phyloP scores from a whole-genome alignment of 495 filamentous ascomycete species.

The Daldinia concentrica region DNA sequence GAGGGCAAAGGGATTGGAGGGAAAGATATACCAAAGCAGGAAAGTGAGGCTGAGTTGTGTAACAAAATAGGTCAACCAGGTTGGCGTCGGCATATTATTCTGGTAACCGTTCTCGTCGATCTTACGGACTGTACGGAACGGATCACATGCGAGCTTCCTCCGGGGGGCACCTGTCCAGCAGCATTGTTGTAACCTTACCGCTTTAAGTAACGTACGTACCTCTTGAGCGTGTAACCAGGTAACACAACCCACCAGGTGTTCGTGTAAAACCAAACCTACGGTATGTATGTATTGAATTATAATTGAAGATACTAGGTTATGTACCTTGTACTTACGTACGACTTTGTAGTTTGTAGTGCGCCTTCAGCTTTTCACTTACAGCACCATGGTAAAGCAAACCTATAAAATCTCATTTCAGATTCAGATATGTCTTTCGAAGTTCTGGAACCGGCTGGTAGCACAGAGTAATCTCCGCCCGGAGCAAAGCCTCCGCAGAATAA shows the following conservation, averaged over 20 bases:
- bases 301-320: neutral
- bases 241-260: slow-evolving; percentile 4
- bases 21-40: slow-evolving; percentile 33
- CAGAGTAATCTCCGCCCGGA: slow-evolving; percentile 28
- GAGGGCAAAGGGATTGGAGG: slow-evolving; percentile 24
- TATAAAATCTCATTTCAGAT: slow-evolving; percentile 9
- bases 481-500: slow-evolving; percentile 28
- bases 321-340: no score
- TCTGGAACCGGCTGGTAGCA: slow-evolving; percentile 23
- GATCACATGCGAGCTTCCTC: slow-evolving; percentile 32
- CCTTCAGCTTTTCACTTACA: no score
- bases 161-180: slow-evolving; percentile 10
- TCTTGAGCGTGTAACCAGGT: slow-evolving; percentile 5
- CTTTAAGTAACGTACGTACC: slow-evolving; percentile 15
- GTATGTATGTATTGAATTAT: neutral
- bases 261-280: slow-evolving; percentile 2
- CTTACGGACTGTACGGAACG: slow-evolving; percentile 19
- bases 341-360: no score
- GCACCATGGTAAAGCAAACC: neutral
- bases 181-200: slow-evolving; percentile 7
- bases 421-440: slow-evolving; percentile 12
- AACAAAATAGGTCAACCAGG: slow-evolving; percentile 15
- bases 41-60: slow-evolving; percentile 44
- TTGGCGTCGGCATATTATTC: slow-evolving; percentile 33
- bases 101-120: slow-evolving; percentile 32